Evolutionary conservation across 2,329 filamentous ascomycete species (phyloP).

Genomic region (Diplodia seriata): DNA sequence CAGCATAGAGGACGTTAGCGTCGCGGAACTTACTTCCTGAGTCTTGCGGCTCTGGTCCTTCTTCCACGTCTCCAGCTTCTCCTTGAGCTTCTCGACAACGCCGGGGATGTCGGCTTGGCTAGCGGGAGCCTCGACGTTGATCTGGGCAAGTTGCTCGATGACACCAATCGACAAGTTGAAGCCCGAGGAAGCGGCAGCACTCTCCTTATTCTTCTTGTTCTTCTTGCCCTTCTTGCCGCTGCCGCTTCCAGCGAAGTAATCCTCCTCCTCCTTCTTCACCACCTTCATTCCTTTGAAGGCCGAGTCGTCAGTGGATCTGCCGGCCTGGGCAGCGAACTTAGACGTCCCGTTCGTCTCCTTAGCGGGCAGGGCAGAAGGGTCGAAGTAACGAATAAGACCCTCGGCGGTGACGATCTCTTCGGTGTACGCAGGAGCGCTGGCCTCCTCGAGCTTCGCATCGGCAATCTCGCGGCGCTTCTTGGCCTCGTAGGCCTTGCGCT

Average conservation of each 20-base stretch:
- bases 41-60: slow-evolving; percentile 88
- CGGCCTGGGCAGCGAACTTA: slow-evolving; percentile 74
- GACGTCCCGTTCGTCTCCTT: slow-evolving; percentile 71
- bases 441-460: slow-evolving; percentile 78
- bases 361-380: slow-evolving; percentile 69
- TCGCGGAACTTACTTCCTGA: slow-evolving; percentile 71
- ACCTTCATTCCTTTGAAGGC: slow-evolving; percentile 85
- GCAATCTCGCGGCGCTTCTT: slow-evolving; percentile 79
- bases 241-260: slow-evolving; percentile 76
- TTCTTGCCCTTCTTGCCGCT: slow-evolving; percentile 84
- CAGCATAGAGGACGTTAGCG: slow-evolving; percentile 30
- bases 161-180: slow-evolving; percentile 91
- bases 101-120: slow-evolving; percentile 80
- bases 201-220: slow-evolving; percentile 73
- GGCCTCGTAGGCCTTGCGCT: slow-evolving; percentile 75
- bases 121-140: slow-evolving; percentile 88
- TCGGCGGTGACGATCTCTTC: slow-evolving; percentile 92
- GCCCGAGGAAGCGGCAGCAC: slow-evolving; percentile 60
- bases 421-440: slow-evolving; percentile 84
- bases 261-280: slow-evolving; percentile 85
- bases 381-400: slow-evolving; percentile 88
- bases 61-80: slow-evolving; percentile 92
- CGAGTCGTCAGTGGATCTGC: slow-evolving; percentile 84
- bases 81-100: slow-evolving; percentile 86
- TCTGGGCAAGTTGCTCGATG: slow-evolving; percentile 85